Evolutionary conservation across 2,329 filamentous ascomycete genomes (phyloP), one percentile per base, ranked within the genome.

Genomic region (Penicillium sp.): DNA sequence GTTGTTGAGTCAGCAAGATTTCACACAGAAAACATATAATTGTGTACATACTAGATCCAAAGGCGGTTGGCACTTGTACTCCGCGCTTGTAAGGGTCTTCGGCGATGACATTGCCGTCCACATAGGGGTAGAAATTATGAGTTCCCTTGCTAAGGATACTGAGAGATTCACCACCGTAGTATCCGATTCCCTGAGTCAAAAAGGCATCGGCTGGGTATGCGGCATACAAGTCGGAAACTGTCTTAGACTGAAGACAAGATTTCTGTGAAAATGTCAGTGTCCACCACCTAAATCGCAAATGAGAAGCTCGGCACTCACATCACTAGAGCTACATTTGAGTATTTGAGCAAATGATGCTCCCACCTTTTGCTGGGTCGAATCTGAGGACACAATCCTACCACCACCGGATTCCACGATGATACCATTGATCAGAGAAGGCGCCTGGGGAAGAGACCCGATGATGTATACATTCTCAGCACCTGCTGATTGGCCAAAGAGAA

Each of bases 41-140:
- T 0, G 3, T 39, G 27, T 23, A 52, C 64, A 44, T 63, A 66
- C 65, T 67, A 15, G 10, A 64, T 53, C 65, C 64, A 54, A 65
- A 63, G 43, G 66, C 44, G 13, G 57, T 33, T 13, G 65, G 65
- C 31, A 66, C 64, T 45, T 60, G 53, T 13, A 58, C 47, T 16
- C 64, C 64, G 7, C 50, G 49, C n/a, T 11, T 45, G 19, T 44
- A 36, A 4, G 65, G 65, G 15, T 66, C 53, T 27, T 60, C 46
- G 2, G 52, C 27, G 50, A 68, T 59, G 27, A 64, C 49, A 2
- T 55, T 54, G 31, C 65, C 64, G 50, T 68, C 65, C 5, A 64
- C 58, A 34, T 60, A 59, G 9, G 65, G 64, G 21, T 55, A 59
- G 46, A 61, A 64, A 9, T 44, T 31, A 8, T 48, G 57, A 5